phyloP scores from a whole-genome alignment of 768 basidiomycete species.

The Jaapia argillacea region DNA sequence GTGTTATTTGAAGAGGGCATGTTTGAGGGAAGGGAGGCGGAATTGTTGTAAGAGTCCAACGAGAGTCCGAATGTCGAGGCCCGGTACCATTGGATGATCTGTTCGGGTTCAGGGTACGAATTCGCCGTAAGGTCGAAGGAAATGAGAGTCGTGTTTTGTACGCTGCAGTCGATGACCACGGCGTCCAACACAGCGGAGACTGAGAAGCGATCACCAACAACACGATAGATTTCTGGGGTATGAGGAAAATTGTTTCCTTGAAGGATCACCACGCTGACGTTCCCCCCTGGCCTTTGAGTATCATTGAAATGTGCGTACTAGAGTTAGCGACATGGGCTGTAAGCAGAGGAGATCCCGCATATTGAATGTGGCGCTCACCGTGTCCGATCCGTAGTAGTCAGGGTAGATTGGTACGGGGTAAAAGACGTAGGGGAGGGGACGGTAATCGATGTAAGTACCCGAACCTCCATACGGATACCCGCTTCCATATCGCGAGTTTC shows the following conservation, averaged over 20 bases:
- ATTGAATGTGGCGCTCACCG: not conserved
- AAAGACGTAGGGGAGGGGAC: slow-evolving; percentile 4
- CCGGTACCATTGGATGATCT: slow-evolving; percentile 16
- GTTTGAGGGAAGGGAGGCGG: slow-evolving; percentile 7
- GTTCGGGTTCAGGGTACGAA: not conserved
- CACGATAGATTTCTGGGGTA: slow-evolving; percentile 1
- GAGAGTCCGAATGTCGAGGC: slow-evolving; percentile 14
- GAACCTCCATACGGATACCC: slow-evolving; percentile 3
- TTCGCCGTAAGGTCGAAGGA: not conserved
- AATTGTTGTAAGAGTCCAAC: slow-evolving; percentile 18
- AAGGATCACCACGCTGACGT: not conserved
- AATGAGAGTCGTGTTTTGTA: not conserved
- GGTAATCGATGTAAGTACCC: not conserved
- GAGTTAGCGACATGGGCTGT: not conserved
- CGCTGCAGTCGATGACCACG: not conserved
- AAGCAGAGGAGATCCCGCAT: not conserved
- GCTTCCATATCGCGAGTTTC: slow-evolving; percentile 4
- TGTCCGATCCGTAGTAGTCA: not conserved
- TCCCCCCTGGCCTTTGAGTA: not conserved
- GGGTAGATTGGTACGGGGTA: not conserved
- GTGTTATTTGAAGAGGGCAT: not conserved
- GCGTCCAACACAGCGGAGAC: slow-evolving; percentile 1
- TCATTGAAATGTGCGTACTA: not conserved
- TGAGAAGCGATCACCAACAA: slow-evolving; percentile 2
- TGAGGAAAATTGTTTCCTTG: not conserved